Base-by-base conservation (phyloP, 2,329 filamentous ascomycete species). In the Xylaria sp. region DNA sequence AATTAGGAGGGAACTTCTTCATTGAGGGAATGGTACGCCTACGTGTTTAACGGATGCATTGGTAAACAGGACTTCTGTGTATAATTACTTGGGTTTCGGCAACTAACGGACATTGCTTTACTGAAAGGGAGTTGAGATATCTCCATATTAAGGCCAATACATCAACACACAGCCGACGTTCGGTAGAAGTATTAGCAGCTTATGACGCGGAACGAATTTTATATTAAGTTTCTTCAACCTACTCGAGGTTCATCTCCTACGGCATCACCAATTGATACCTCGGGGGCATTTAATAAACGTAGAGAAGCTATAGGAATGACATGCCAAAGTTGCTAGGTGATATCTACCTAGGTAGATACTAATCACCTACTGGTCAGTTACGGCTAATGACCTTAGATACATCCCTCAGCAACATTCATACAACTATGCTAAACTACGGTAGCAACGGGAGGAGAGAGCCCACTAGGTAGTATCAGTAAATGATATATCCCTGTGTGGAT, bases 11-110 rank as follows among this genome's bases (percentile, higher is more conserved):
- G 47, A 56, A 60, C 48, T 40, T 61, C 57, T 61, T 44, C 47
- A 51, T 53, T 49, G 48, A 35, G 47, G 41, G 40, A 31, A 43
- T 40, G 43, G 41, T 38, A 52, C 57, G 37, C 41, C 54, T 62
- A 47, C 46, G 35, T 48, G 41, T 54, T 44, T 33, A 51, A 59
- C 52, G 56, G 54, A 52, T 48, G 64, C 31, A 64, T 54, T 57
- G 61, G 57, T 66, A 66, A 55, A 66, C 46, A 40, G 60, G 64
- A 41, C 40, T 59, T 63, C 52, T 57, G 60, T 66, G 64, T 64
- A 66, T 64, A 58, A 37, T 53, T 58, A 65, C 52, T 33, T 43
- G 43, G 54, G 41, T 55, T 66, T 66, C 51, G 43, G 33, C 35
- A 46, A 55, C 40, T 64, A 58, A 49, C 47, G 49, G 51, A 58